phyloP scores from a whole-genome alignment of 352 stramenopile species.

The Phytophthora constricta region DNA sequence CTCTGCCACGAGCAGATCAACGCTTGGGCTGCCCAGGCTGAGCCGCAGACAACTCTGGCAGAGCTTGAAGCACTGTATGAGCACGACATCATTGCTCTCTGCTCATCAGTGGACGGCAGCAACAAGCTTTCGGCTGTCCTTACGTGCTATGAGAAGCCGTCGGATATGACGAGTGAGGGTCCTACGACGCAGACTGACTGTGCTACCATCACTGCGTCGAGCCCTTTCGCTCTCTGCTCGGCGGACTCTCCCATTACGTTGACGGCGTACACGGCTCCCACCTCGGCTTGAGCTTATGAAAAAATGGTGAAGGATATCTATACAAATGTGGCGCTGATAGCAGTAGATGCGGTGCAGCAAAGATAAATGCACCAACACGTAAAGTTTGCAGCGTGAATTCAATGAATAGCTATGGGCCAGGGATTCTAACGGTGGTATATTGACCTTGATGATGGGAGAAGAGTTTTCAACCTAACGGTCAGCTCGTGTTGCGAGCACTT shows the following conservation, averaged over 20 bases:
- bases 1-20: conserved; percentile 63
- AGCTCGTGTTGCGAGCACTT: background rate
- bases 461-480: background rate
- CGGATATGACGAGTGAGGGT: conserved; percentile 38
- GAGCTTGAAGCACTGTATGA: conserved; percentile 62
- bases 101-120: conserved; percentile 54
- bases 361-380: too few species aligned
- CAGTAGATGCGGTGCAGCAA: too few species aligned
- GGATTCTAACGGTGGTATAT: background rate
- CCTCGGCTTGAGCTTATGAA: conserved; percentile 2
- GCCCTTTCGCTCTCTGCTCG: conserved; percentile 56
- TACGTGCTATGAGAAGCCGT: conserved; percentile 67
- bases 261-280: conserved; percentile 44
- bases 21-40: conserved; percentile 47
- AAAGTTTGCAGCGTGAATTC: too few species aligned
- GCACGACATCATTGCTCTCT: conserved; percentile 70
- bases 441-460: background rate
- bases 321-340: background rate
- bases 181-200: conserved; percentile 64
- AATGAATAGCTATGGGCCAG: background rate
- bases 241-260: conserved; percentile 50
- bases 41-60: conserved; percentile 43
- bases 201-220: conserved; percentile 41
- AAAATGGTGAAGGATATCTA: background rate
- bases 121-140: conserved; percentile 76